These are phyloP conservation scores for Epichloe aotearoae DNA, from an alignment of 2,329 filamentous ascomycete genomes.

Conservation along the genomic window DNA sequence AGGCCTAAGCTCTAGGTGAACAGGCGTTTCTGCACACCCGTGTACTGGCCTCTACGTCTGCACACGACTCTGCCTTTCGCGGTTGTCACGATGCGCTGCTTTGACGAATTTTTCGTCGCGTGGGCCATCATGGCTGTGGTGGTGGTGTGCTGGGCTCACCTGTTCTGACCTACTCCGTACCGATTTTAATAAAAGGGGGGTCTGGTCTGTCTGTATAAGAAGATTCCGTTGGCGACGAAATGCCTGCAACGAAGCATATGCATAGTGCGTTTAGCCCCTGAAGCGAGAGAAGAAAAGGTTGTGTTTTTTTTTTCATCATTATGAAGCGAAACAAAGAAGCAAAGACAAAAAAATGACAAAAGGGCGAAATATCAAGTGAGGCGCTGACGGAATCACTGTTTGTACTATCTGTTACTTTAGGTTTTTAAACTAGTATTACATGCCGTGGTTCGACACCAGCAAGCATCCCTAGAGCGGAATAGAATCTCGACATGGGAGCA, in stretches of 20 bases:
- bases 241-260: neutral
- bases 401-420: neutral
- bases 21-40: neutral
- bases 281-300: neutral
- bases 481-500: neutral
- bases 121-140: neutral
- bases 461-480: neutral
- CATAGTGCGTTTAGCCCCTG: neutral
- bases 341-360: neutral
- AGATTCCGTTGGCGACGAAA: neutral
- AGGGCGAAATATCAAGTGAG: neutral
- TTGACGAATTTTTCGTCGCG: neutral
- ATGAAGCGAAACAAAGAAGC: neutral
- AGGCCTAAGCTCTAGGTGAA: conserved; percentile 26
- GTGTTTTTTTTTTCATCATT: neutral
- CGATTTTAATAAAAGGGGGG: neutral
- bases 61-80: neutral
- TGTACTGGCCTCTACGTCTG: neutral
- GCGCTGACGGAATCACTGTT: neutral
- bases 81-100: neutral
- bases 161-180: too few relatives aligned
- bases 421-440: neutral
- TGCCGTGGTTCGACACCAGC: neutral
- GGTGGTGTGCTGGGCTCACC: neutral
- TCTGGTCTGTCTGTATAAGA: neutral